Evolutionary conservation across 306 rosid species (phyloP).

Genomic region (Fagus crenata): DNA sequence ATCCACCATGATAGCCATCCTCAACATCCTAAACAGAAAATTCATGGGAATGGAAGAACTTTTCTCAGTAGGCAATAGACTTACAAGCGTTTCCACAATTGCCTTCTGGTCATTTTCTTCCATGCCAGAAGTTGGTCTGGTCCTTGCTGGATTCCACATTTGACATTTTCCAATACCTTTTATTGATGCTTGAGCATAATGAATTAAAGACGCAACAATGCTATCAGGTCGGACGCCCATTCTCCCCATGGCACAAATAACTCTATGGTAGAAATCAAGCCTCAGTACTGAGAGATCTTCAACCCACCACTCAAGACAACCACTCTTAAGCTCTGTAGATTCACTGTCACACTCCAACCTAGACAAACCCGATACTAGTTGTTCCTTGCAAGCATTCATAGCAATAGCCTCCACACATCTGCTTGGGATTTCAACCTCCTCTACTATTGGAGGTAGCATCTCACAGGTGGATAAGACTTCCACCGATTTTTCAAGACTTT

Average conservation of each 20-base stretch:
- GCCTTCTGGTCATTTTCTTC: slow-evolving; percentile 54
- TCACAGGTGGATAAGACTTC: slow-evolving; percentile 70
- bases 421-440: slow-evolving; percentile 54
- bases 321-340: slow-evolving; percentile 56
- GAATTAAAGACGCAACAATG: slow-evolving; percentile 68
- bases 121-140: slow-evolving; percentile 37
- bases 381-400: slow-evolving; percentile 78
- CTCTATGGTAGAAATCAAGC: slow-evolving; percentile 66
- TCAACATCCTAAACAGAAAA: slow-evolving; percentile 79
- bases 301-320: slow-evolving; percentile 72
- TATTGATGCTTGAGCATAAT: slow-evolving; percentile 77
- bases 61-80: slow-evolving; percentile 68
- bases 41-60: slow-evolving; percentile 57
- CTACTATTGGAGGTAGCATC: slow-evolving; percentile 52
- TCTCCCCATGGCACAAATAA: slow-evolving; percentile 60
- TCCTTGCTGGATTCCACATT: slow-evolving; percentile 53
- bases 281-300: slow-evolving; percentile 63
- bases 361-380: slow-evolving; percentile 62
- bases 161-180: slow-evolving; percentile 71
- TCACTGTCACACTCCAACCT: slow-evolving; percentile 49
- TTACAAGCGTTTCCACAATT: slow-evolving; percentile 61
- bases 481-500: slow-evolving; percentile 64
- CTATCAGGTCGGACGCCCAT: slow-evolving; percentile 67
- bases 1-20: slow-evolving; percentile 71
- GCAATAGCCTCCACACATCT: slow-evolving; percentile 87